These are phyloP conservation scores for Aspergillus nanangensis DNA, from an alignment of 495 filamentous ascomycete species.

Conservation along the genomic window DNA sequence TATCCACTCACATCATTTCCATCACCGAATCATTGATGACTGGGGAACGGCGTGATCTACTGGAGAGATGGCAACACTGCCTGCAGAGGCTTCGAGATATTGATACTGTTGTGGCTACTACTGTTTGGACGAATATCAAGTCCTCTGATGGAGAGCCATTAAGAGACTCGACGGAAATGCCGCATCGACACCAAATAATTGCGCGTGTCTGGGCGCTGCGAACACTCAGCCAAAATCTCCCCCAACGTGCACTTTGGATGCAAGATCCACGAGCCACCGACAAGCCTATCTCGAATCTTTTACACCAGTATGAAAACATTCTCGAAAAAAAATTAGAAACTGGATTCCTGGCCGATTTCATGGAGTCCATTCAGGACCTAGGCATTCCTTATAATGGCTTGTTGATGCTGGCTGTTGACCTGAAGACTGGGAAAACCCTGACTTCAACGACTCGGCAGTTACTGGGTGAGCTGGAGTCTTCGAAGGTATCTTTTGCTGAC, in stretches of 20 bases:
- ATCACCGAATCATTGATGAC: conserved; percentile 30
- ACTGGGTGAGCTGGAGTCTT: conserved; percentile 28
- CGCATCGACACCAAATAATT: conserved; percentile 24
- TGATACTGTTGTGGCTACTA: conserved; percentile 18
- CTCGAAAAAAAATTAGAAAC: conserved; percentile 3
- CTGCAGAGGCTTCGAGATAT: conserved; percentile 18
- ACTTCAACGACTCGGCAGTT: conserved; percentile 20
- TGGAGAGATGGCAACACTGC: conserved; percentile 31
- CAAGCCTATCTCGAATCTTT: conserved; percentile 18
- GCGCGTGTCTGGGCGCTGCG: conserved; percentile 36
- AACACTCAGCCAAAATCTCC: conserved; percentile 20
- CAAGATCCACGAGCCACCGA: conserved; percentile 17
- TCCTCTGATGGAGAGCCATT: not conserved
- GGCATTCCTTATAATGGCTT: conserved; percentile 30
- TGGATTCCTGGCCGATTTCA: conserved; percentile 26
- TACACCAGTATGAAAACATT: conserved; percentile 26
- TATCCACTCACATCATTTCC: conserved; percentile 24
- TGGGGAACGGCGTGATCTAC: conserved; percentile 9
- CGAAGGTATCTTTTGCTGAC: conserved; percentile 22
- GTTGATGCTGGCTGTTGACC: conserved; percentile 23
- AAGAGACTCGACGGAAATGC: conserved; percentile 1
- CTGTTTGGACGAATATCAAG: conserved; percentile 23
- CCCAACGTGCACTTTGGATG: conserved; percentile 18
- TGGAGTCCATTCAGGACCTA: conserved; percentile 26
- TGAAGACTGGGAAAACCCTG: conserved; percentile 19